phyloP scores from a whole-genome alignment of 441 rosid genomes.

The Breynia disticha region DNA sequence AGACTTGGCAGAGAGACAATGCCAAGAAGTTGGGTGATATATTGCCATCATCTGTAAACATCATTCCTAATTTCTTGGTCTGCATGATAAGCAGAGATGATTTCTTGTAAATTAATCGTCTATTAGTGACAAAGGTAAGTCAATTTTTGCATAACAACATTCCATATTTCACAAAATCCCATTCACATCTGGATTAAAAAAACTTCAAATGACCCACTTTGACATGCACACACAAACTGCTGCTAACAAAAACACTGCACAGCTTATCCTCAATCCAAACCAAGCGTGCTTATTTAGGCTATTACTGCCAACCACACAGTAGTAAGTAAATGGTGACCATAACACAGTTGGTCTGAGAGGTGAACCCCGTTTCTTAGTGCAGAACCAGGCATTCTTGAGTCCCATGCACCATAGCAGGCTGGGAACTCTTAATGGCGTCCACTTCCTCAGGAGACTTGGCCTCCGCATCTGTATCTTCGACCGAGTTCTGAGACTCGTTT shows the following conservation, averaged over 20 bases:
- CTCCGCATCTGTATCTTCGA: constrained; percentile 19
- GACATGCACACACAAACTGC: background rate
- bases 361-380: constrained; percentile 18
- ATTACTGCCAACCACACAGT: background rate
- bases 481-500: constrained; percentile 11
- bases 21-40: too few relatives aligned
- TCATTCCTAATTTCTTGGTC: too few relatives aligned
- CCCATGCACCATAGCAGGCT: constrained; percentile 26
- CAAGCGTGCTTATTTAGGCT: constrained; percentile 17
- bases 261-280: constrained; percentile 2
- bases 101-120: too few relatives aligned
- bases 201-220: too few relatives aligned
- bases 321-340: constrained; percentile 1
- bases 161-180: background rate
- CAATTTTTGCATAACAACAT: too few relatives aligned
- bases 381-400: constrained; percentile 46
- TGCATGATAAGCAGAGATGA: too few relatives aligned
- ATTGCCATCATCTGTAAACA: too few relatives aligned
- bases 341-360: too few relatives aligned
- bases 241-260: background rate
- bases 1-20: too few relatives aligned
- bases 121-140: background rate
- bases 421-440: constrained; percentile 21
- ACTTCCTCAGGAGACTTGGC: constrained; percentile 14
- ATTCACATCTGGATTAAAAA: background rate